phyloP scores from a whole-genome alignment of 139 green algal genomes.

The Trebouxia sp. region DNA sequence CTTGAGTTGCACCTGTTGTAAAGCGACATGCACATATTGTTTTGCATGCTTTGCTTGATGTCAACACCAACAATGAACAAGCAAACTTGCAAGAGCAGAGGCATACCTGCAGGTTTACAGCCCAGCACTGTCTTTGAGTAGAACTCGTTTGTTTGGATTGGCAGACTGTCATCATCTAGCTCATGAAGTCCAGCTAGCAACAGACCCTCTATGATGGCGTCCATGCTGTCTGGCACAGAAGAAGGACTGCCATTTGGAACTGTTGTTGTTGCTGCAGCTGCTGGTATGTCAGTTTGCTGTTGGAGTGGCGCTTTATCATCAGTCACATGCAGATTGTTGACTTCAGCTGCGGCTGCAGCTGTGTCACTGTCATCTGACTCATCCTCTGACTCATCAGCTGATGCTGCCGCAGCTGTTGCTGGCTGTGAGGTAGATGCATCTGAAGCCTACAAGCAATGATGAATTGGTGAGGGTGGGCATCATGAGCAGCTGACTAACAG shows the following conservation, averaged over 20 bases:
- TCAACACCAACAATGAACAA: no score
- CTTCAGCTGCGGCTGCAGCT: not conserved
- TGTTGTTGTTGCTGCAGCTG: not conserved
- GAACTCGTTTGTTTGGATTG: constrained; percentile 36
- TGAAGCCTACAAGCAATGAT: not conserved
- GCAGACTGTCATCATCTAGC: constrained; percentile 29
- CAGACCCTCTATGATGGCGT: constrained; percentile 29
- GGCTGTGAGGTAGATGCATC: not conserved
- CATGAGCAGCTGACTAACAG: not conserved
- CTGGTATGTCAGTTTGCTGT: not conserved
- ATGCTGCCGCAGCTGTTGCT: not conserved
- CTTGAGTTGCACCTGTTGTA: no score
- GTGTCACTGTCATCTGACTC: no score
- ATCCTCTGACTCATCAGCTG: constrained; percentile 6
- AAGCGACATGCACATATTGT: no score
- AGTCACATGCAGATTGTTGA: not conserved
- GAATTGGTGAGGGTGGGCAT: constrained; percentile 22
- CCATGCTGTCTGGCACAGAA: constrained; percentile 16
- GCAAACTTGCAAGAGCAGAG: no score
- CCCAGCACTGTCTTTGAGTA: constrained; percentile 33
- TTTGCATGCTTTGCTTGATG: no score
- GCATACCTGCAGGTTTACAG: constrained; percentile 29
- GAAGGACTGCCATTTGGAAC: not conserved
- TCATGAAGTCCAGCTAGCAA: constrained; percentile 27
- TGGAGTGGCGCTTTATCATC: not conserved